These are phyloP conservation scores for Mycena leptocephala DNA, from an alignment of 768 basidiomycete species.

Conservation along the genomic window DNA sequence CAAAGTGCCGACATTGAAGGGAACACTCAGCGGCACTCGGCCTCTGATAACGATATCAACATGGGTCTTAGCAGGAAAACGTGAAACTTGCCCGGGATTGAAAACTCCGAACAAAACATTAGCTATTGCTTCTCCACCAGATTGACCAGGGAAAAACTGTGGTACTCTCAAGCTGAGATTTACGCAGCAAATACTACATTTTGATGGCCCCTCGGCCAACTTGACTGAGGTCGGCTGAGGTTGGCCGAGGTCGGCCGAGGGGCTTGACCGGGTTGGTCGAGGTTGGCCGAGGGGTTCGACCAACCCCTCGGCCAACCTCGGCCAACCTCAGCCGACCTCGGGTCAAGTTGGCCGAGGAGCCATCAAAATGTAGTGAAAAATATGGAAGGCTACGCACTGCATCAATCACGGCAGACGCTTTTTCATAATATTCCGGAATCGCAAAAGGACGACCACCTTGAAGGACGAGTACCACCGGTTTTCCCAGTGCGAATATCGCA, in stretches of 20 bases:
- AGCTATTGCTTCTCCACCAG: slow-evolving; percentile 45
- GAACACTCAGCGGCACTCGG: slow-evolving; percentile 42
- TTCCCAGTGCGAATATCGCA: slow-evolving; percentile 41
- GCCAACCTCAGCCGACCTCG: too few relatives aligned
- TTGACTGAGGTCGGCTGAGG: too few relatives aligned
- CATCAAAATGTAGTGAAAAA: not conserved
- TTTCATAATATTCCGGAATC: slow-evolving; percentile 40
- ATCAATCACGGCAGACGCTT: slow-evolving; percentile 40
- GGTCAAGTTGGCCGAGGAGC: too few relatives aligned
- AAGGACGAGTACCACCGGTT: slow-evolving; percentile 42
- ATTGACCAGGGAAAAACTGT: slow-evolving; percentile 46
- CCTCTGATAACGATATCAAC: too few relatives aligned
- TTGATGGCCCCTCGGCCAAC: too few relatives aligned
- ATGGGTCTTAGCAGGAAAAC: too few relatives aligned
- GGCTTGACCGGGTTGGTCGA: too few relatives aligned
- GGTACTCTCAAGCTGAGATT: not conserved
- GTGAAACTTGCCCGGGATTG: too few relatives aligned
- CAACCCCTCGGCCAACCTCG: too few relatives aligned
- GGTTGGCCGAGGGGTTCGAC: too few relatives aligned
- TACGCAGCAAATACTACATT: too few relatives aligned
- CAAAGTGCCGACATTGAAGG: slow-evolving; percentile 37
- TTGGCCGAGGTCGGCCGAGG: too few relatives aligned
- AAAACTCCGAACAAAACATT: slow-evolving; percentile 44
- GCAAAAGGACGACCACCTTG: slow-evolving; percentile 46
- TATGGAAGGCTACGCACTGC: slow-evolving; percentile 29